A percentile compares a stretch with the other conserved stretches of the same genome.
Evolutionary conservation across 176 grass and related monocot genomes (phyloP).

Genomic region (maize (Zea mays)): DNA sequence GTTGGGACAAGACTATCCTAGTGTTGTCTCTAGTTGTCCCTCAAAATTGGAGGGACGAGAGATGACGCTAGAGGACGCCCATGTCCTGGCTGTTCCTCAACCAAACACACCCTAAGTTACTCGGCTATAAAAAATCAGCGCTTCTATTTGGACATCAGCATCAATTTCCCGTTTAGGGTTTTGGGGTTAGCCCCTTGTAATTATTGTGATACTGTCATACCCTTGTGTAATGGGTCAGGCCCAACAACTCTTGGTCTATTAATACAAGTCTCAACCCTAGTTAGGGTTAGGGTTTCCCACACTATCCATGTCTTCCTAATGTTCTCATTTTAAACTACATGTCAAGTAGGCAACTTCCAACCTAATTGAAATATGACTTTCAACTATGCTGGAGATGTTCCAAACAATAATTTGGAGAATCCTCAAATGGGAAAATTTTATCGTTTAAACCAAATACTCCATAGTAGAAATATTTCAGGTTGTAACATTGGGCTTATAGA

Average conservation of each 20-base stretch:
- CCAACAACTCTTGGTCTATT: too few species aligned
- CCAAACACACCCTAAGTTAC: too few species aligned
- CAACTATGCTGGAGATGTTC: not conserved
- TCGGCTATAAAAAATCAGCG: not conserved
- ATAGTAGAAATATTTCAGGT: not conserved
- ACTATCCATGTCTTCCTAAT: not conserved
- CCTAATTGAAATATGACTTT: not conserved
- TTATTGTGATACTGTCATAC: too few species aligned
- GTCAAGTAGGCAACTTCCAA: not conserved
- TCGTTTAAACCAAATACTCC: not conserved
- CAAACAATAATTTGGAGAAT: not conserved
- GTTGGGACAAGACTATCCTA: too few species aligned
- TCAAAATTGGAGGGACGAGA: too few species aligned
- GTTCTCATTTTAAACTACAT: not conserved
- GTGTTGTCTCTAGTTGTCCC: too few species aligned
- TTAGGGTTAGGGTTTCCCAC: too few species aligned
- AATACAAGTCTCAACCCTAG: too few species aligned
- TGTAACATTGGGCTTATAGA: not conserved
- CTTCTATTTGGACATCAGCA: not conserved
- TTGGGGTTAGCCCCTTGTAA: too few species aligned
- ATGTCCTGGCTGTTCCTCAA: too few species aligned
- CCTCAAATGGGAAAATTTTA: not conserved
- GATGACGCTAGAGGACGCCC: too few species aligned
- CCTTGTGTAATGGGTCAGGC: too few species aligned
- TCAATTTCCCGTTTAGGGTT: not conserved